A percentile compares a stretch with the other conserved stretches of the same genome.
Evolutionary conservation across 2,329 filamentous ascomycete genomes (phyloP).

Genomic region (Alternaria sp.): DNA sequence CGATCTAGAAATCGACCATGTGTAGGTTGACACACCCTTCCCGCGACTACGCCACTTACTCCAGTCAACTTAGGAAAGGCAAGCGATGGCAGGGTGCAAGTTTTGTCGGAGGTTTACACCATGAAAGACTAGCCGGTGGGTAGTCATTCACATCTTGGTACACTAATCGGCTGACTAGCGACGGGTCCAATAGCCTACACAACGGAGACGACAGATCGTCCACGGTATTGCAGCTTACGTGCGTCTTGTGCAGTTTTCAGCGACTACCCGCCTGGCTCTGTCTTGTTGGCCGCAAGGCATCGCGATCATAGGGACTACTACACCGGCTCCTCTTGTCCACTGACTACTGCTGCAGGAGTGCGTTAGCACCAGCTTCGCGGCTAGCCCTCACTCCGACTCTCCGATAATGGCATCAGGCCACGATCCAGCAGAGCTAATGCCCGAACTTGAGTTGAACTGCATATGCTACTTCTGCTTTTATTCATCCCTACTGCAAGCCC

Average conservation of each 20-base stretch:
- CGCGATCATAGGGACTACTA: background rate
- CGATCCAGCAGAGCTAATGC: constrained; percentile 10
- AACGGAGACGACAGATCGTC: constrained; percentile 8
- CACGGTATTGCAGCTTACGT: constrained; percentile 11
- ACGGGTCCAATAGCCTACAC: constrained; percentile 8
- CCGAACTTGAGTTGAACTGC: background rate
- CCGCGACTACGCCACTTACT: constrained; percentile 19
- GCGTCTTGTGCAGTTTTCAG: constrained; percentile 1
- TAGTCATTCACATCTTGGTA: constrained; percentile 13
- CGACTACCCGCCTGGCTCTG: constrained; percentile 10
- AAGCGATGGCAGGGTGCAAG: constrained; percentile 36
- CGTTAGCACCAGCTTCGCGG: constrained; percentile 8
- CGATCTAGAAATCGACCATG: constrained; percentile 12
- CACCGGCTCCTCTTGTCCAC: constrained; percentile 26
- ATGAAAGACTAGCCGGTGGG: constrained; percentile 17
- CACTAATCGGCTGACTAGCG: constrained; percentile 13
- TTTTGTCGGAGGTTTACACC: constrained; percentile 26
- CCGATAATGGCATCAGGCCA: constrained; percentile 11
- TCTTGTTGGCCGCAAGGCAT: constrained; percentile 4
- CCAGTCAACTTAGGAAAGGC: constrained; percentile 17
- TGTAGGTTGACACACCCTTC: constrained; percentile 14
- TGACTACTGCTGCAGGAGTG: constrained; percentile 1
- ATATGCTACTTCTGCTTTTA: constrained; percentile 13
- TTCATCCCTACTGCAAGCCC: constrained; percentile 30
- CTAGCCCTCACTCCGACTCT: constrained; percentile 10